Evolutionary conservation across 2,329 filamentous ascomycete species (phyloP).

Genomic region (Colletotrichum sp.): DNA sequence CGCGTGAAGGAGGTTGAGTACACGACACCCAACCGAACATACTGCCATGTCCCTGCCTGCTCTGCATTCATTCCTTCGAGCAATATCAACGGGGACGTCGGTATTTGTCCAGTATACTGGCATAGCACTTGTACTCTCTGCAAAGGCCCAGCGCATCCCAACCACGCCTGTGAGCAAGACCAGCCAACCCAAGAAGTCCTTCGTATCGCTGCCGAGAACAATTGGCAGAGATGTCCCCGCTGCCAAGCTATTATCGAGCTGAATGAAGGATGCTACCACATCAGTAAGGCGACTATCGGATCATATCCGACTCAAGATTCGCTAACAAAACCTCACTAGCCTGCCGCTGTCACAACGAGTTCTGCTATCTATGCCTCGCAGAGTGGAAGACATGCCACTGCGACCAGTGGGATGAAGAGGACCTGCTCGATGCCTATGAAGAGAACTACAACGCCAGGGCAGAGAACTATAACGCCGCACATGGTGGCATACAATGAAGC

Average conservation of each 20-base stretch:
- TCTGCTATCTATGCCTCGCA: not conserved
- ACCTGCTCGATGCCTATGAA: too few relatives aligned
- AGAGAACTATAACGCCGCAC: too few relatives aligned
- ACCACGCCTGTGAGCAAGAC: not conserved
- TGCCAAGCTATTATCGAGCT: not conserved
- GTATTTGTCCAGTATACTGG: accelerated
- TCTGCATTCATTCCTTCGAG: not conserved
- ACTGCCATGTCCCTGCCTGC: not conserved
- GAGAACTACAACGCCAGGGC: too few relatives aligned
- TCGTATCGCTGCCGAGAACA: not conserved
- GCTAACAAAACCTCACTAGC: not conserved
- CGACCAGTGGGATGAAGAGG: too few relatives aligned
- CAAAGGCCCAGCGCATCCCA: not conserved
- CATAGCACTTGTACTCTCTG: not conserved
- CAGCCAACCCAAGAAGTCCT: not conserved
- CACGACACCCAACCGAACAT: not conserved
- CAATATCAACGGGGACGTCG: not conserved
- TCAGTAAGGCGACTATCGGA: not conserved
- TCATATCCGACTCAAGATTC: too few relatives aligned
- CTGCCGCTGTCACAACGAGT: not conserved
- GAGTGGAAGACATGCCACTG: not conserved
- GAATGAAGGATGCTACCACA: not conserved
- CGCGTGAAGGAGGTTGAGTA: not conserved
- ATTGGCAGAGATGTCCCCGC: not conserved
- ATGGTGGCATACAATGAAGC: too few relatives aligned